phyloP scores from a whole-genome alignment of 2,329 filamentous ascomycete genomes.

The Sporothrix dimorphospora region DNA sequence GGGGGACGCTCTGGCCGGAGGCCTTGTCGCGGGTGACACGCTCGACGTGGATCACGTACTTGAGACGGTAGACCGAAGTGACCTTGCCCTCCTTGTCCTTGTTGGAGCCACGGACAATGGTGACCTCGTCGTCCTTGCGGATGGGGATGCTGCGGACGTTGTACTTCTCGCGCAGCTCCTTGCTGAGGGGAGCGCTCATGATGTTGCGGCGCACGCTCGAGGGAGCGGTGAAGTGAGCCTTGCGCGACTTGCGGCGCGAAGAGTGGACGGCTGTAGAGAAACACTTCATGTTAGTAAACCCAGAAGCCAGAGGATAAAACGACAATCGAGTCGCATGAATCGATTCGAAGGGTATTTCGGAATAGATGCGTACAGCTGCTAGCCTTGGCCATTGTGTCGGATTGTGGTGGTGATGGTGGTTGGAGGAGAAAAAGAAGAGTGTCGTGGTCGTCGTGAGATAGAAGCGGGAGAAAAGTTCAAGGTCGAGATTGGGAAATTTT shows the following conservation, averaged over 20 bases:
- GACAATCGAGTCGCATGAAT: not conserved
- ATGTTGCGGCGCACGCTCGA: slow-evolving; percentile 93
- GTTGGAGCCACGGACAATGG: slow-evolving; percentile 87
- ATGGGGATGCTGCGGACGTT: slow-evolving; percentile 96
- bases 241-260: slow-evolving; percentile 97
- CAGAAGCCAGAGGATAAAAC: not conserved
- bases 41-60: slow-evolving; percentile 97
- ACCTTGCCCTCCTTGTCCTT: slow-evolving; percentile 99
- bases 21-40: slow-evolving; percentile 96
- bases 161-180: slow-evolving; percentile 99
- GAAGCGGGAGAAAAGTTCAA: slow-evolving; percentile 19
- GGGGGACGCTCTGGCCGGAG: slow-evolving; percentile 91
- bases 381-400: slow-evolving; percentile 34
- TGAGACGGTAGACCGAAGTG: slow-evolving; percentile 95
- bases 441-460: slow-evolving; percentile 26
- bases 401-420: slow-evolving; percentile 24
- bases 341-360: too few relatives aligned
- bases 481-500: slow-evolving; percentile 27
- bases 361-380: slow-evolving; percentile 33
- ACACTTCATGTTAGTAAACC: slow-evolving; percentile 4
- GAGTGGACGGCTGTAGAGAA: slow-evolving; percentile 63
- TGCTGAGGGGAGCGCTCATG: slow-evolving; percentile 94
- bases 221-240: slow-evolving; percentile 95
- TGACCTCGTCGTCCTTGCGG: slow-evolving; percentile 96
- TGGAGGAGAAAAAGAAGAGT: slow-evolving; percentile 16